Conservation (phyloP, 1,284 basidiomycete genomes). For the Sanghuangporus sanghuang region DNA sequence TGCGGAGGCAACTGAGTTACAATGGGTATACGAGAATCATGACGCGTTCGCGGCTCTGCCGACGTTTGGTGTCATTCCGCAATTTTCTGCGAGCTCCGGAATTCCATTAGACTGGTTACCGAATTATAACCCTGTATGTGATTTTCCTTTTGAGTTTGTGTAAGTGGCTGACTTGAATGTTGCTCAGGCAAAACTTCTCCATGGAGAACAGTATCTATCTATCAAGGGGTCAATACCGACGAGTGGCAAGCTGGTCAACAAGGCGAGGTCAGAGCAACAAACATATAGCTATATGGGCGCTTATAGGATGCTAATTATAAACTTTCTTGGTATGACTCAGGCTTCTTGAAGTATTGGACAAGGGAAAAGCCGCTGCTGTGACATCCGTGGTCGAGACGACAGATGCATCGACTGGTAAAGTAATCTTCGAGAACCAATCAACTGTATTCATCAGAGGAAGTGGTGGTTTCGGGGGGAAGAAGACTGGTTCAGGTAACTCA, state of each 20-base stretch:
- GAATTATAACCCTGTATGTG: conserved; percentile 84
- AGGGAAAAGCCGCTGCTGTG: conserved; percentile 90
- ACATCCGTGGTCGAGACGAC: conserved; percentile 76
- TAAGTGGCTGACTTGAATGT: conserved; percentile 18
- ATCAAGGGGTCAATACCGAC: conserved; percentile 90
- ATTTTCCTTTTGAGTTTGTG: conserved; percentile 23
- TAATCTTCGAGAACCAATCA: conserved; percentile 90
- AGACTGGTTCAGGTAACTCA: conserved; percentile 66
- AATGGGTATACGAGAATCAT: conserved; percentile 89
- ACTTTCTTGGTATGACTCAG: conserved; percentile 32
- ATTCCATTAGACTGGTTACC: conserved; percentile 83
- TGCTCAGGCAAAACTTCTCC: conserved; percentile 84
- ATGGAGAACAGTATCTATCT: conserved; percentile 94
- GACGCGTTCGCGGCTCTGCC: conserved; percentile 86
- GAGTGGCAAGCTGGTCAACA: conserved; percentile 76
- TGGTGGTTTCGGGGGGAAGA: conserved; percentile 94
- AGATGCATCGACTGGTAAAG: conserved; percentile 73
- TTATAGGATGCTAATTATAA: not conserved
- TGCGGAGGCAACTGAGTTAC: conserved; percentile 89
- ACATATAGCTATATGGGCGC: not conserved
- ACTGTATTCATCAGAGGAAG: conserved; percentile 93
- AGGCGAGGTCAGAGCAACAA: conserved; percentile 50
- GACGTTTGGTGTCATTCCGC: conserved; percentile 96
- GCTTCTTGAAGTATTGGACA: conserved; percentile 78
- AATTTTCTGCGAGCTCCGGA: conserved; percentile 67